These are phyloP conservation scores for Myriosclerotinia duriaeana DNA, from an alignment of 2,329 filamentous ascomycete genomes.

Conservation along the genomic window DNA sequence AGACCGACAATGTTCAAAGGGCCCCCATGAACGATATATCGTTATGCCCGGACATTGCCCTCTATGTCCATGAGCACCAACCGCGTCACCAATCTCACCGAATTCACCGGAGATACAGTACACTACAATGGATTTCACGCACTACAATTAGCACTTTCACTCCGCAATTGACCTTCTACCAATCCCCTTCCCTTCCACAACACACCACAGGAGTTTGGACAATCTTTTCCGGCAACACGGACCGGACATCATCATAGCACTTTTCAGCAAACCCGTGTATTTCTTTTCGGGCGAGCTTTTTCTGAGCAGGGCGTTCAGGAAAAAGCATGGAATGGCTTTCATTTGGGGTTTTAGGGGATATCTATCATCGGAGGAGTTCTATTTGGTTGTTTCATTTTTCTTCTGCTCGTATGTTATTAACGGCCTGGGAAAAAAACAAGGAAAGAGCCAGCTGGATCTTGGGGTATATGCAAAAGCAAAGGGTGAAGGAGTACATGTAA, in stretches of 20 bases:
- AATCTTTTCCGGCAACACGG: background rate
- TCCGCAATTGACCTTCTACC: background rate
- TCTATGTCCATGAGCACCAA: conserved; percentile 45
- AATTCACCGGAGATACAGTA: background rate
- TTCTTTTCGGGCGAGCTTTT: conserved; percentile 4
- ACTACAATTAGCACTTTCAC: conserved; percentile 1
- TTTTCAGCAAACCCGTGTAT: background rate
- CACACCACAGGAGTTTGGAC: conserved; percentile 5
- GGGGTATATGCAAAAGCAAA: conserved; percentile 7
- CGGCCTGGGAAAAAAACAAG: background rate
- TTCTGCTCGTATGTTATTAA: background rate
- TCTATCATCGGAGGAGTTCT: background rate
- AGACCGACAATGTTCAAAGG: conserved; percentile 57
- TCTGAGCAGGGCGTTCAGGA: conserved; percentile 10
- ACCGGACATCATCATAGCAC: background rate
- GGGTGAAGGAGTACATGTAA: conserved; percentile 9
- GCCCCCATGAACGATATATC: conserved; percentile 74
- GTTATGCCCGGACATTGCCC: conserved; percentile 64
- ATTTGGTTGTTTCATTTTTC: background rate
- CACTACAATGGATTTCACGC: background rate
- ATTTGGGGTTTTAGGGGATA: conserved; percentile 3
- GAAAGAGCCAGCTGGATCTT: conserved; percentile 16
- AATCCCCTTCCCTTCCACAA: background rate
- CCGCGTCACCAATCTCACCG: background rate
- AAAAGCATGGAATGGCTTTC: conserved; percentile 3